These are phyloP conservation scores for Ustilago sp. DNA, from an alignment of 1,284 basidiomycete species.

Conservation along the genomic window DNA sequence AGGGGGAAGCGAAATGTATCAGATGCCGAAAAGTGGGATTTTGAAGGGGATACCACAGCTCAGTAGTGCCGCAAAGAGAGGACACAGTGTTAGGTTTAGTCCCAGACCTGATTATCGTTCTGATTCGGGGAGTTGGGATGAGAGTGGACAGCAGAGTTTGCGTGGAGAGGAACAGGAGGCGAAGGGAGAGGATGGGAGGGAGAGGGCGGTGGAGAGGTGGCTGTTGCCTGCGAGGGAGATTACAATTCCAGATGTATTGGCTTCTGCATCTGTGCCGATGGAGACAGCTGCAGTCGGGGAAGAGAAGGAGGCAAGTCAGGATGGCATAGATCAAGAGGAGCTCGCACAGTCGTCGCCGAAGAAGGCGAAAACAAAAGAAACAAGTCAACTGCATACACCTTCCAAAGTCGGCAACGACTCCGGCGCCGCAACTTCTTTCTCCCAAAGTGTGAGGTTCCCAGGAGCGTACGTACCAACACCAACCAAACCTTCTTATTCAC, in stretches of 20 bases:
- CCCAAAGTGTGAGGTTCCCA: constrained; percentile 32
- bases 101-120: constrained; percentile 47
- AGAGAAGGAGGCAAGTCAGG: not conserved
- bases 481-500: constrained; percentile 23
- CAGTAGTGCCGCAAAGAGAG: constrained; percentile 11
- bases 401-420: constrained; percentile 4
- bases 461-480: constrained; percentile 37
- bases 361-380: not conserved
- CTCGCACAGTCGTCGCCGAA: constrained; percentile 12
- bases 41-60: constrained; percentile 17
- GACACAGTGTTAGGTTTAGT: constrained; percentile 47
- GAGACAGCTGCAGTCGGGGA: not conserved
- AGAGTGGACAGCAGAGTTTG: constrained; percentile 17
- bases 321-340: not conserved
- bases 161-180: not conserved
- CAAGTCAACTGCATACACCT: constrained; percentile 34
- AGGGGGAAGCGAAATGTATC: constrained; percentile 3
- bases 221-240: constrained; percentile 25
- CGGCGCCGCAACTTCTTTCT: constrained; percentile 16
- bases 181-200: constrained; percentile 6
- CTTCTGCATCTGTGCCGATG: constrained; percentile 1
- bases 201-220: constrained; percentile 20
- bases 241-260: constrained; percentile 27
- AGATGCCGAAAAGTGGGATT: constrained; percentile 29
- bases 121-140: constrained; percentile 51